phyloP scores from a whole-genome alignment of 2,329 filamentous ascomycete genomes.

The Colletotrichum sp. region DNA sequence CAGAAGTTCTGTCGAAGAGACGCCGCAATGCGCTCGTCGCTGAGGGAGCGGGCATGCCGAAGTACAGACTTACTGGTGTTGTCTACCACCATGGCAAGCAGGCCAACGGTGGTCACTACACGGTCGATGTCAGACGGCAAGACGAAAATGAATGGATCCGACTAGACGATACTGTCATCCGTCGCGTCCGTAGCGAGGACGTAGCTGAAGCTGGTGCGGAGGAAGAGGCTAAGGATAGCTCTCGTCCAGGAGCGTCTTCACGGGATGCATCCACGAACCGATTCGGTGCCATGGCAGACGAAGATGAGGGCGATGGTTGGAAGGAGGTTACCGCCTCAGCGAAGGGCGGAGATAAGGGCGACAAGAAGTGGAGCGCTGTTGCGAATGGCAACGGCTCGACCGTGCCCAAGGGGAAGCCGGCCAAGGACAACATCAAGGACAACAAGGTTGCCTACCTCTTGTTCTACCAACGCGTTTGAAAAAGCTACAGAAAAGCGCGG shows the following conservation, averaged over 20 bases:
- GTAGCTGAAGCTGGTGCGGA: conserved; percentile 86
- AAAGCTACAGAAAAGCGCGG: conserved; percentile 5
- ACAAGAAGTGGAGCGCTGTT: conserved; percentile 76
- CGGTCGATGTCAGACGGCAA: conserved; percentile 93
- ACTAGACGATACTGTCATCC: conserved; percentile 90
- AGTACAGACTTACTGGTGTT: conserved; percentile 85
- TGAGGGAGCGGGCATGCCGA: conserved; percentile 73
- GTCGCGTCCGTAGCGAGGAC: conserved; percentile 84
- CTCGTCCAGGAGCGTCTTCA: conserved; percentile 57
- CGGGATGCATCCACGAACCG: conserved; percentile 67
- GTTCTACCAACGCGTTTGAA: conserved; percentile 83
- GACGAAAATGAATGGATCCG: conserved; percentile 97
- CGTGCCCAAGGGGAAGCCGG: conserved; percentile 55
- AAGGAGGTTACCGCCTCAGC: conserved; percentile 72
- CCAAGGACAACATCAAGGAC: conserved; percentile 76
- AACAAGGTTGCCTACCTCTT: conserved; percentile 97
- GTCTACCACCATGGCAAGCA: conserved; percentile 99
- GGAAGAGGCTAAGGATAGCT: conserved; percentile 75
- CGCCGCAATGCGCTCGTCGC: conserved; percentile 70
- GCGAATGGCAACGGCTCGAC: conserved; percentile 61
- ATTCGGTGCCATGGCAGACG: conserved; percentile 73
- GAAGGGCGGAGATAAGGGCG: conserved; percentile 44
- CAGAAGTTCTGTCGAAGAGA: conserved; percentile 82
- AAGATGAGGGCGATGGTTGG: conserved; percentile 76
- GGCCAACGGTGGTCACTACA: conserved; percentile 95